Evolutionary conservation across 108 stramenopile species (phyloP), one percentile per base, ranked within the genome.

Genomic region (Aurantiochytrium sp.): DNA sequence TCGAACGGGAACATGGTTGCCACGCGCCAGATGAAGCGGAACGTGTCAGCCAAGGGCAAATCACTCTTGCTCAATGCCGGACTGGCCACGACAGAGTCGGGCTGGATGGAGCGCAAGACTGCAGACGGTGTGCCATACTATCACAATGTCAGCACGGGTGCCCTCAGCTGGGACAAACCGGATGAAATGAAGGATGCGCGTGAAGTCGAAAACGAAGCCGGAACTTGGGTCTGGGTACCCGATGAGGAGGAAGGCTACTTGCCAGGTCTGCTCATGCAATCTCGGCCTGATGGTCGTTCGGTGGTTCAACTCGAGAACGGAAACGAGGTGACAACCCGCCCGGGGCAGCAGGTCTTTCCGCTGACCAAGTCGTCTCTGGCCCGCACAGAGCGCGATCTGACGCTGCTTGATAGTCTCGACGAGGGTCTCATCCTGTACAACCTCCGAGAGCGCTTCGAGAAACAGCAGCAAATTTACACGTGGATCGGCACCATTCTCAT

Each of bases 401-500:
- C 92, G 12, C 89, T 93, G 88, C 90, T 93, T 5, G 92, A 93
- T 29, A 89, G 72, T 51, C 87, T 93, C 47, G 89, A 92, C 57
- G 91, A 92, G 89, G 91, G 88, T 29, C 87, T 89, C 42, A 55
- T 93, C 58, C 72, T 97, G 28, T 95, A 97, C 90, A 97, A 95
- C 87, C 88, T 98, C 42, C 92, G 95, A 60, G 91, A 92, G 47
- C 92, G 97, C 58, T 97, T 96, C 90, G 89, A 92, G 58, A 87
- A 92, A 25, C 94, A 97, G 87, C 89, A 58, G 45, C 73, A 76
- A 90, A 97, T 98, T 59, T 98, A 98, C 92, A 97, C 97, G 8
- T 92, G 94, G 71, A 97, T 97, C 12, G 98, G 98, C 16, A 95
- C 96, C 69, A 96, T 99, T 53, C 93, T 99, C 45, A 90, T 99